Evolutionary conservation across 2,329 filamentous ascomycete genomes (phyloP).

Genomic region (Pseudogymnoascus sp.): DNA sequence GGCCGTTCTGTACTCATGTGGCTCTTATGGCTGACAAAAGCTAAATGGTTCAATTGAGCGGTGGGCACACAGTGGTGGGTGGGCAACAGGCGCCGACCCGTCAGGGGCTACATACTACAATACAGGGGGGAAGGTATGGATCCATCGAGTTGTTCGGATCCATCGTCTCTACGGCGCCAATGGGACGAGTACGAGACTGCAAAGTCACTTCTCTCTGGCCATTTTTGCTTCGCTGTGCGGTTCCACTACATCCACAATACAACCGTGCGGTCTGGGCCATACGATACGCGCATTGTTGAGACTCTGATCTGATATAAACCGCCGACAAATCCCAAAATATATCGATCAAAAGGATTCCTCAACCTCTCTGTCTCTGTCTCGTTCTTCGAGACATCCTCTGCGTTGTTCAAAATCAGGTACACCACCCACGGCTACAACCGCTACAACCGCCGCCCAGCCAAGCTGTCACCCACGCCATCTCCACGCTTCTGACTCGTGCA

Average conservation of each 20-base stretch:
- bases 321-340: not conserved
- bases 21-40: not conserved
- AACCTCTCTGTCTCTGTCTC: not conserved
- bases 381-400: not conserved
- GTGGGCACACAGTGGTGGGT: slow-evolving; percentile 4
- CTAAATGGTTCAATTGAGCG: not conserved
- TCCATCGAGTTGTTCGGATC: not conserved
- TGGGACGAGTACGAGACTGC: not conserved
- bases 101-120: not conserved
- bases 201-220: not conserved
- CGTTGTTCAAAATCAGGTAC: not conserved
- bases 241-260: not conserved
- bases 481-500: not conserved
- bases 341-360: not conserved
- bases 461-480: not conserved
- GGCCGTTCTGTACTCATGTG: not conserved
- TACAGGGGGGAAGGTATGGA: no score
- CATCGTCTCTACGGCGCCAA: not conserved
- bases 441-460: not conserved
- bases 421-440: not conserved
- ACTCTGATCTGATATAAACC: not conserved
- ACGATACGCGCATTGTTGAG: no score
- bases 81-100: slow-evolving; percentile 3
- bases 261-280: not conserved
- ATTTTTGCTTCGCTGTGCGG: not conserved